Percentiles rank a stretch among this genome's conserved stretches.
phyloP scores from a whole-genome alignment of 2,329 filamentous ascomycete species.

The Cadophora luteo-olivacea region DNA sequence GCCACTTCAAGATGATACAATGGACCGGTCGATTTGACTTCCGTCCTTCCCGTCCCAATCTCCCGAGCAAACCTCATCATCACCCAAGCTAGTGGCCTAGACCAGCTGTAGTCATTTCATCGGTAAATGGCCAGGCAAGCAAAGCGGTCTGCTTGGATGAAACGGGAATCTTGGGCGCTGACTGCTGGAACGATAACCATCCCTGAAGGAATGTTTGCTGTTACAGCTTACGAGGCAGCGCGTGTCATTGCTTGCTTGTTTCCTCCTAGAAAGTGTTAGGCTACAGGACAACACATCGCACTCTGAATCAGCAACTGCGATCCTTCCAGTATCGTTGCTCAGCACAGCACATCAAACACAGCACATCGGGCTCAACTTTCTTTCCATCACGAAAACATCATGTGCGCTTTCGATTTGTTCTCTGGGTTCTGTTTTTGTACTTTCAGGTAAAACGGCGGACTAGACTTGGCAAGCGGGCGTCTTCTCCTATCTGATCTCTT shows the following conservation, averaged over 20 bases:
- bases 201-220: not conserved
- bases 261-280: not conserved
- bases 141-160: not conserved
- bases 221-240: constrained; percentile 9
- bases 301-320: not conserved
- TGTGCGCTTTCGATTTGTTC: not conserved
- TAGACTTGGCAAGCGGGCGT: not conserved
- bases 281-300: constrained; percentile 5
- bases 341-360: not conserved
- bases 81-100: not conserved
- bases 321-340: not conserved
- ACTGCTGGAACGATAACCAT: not conserved
- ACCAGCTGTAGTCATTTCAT: not conserved
- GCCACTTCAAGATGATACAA: not conserved
- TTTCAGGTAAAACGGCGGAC: not conserved
- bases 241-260: constrained; percentile 12
- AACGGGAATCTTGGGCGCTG: not conserved
- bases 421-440: not conserved
- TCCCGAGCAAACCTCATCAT: not conserved
- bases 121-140: not conserved
- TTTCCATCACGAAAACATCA: not conserved
- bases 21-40: not conserved
- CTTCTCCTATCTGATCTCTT: not conserved
- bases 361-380: not conserved
- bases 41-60: not conserved